Evolutionary conservation across 2,329 filamentous ascomycete genomes (phyloP), one percentile per base, ranked within the genome.

Genomic region (Apiospora arundinis): DNA sequence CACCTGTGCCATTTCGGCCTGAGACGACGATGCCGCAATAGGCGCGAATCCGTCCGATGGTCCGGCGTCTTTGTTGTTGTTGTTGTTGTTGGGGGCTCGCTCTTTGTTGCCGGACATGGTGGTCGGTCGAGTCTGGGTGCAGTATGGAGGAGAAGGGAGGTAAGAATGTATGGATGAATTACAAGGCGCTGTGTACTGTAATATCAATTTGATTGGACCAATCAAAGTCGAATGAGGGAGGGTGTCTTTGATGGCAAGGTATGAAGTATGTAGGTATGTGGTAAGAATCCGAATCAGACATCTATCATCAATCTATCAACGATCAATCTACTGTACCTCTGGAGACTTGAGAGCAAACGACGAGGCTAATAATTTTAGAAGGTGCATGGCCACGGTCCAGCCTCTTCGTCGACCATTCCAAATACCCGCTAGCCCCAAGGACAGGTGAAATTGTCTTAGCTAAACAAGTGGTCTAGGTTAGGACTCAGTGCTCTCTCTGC

Each of bases 1-100:
- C 46, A 69, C 67, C 67, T 69, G 67, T 49, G 67, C 67, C 67
- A 69, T 56, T 40, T 69, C 67, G 28, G 67, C 67, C 37, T 49
- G 67, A 49, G 65, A 46, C 40, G 65, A 67, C n/a, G 65, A 67
- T 46, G n/a, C 65, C 42, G 42, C 40, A 7, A 28, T n/a, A 67
- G 44, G 25, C 65, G 65, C 23, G n/a, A 25, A 28, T 8, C 28
- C 65, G 23, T 28, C 25, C 4, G 65, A 14, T 28, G 65, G 16
- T 23, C 44, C 28, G 28, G 28, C 16, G 28, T 60, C 21, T 37
- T 60, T 12, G 28, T 60, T 67, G 37, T 6, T 21, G 5, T 16
- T 60, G 49, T 3, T 14, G 14, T 60, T 60, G 49, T 60, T 60
- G 49, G 49, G 49, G 28, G 5, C 63, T 67, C 40, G 63, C 37